Base-by-base conservation (phyloP, 2,329 filamentous ascomycete genomes). In the Cadophora malorum region DNA sequence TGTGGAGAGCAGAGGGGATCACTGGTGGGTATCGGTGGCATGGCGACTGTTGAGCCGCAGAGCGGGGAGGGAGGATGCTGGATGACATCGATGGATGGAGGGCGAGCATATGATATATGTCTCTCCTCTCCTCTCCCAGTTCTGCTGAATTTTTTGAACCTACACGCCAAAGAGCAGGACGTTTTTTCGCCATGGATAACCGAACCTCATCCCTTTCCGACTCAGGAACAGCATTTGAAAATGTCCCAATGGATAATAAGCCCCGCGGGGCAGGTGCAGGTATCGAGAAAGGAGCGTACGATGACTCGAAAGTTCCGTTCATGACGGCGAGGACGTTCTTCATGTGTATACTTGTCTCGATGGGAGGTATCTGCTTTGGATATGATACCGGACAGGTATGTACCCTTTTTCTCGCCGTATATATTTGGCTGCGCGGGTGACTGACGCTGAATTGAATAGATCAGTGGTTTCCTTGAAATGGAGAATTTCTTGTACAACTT, bases 381-480 rank as follows among this genome's bases (percentile, higher is more conserved):
- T 78, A 76, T 55, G 76, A 78, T 33, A 78, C 75, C 41, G 76
- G 76, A 66, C 76, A 58, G 55, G 55, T 58, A 41, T 35, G 19
- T 9, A 21, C 6, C 7, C 53, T 12, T 4, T 3, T 35, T 19
- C 2, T 35, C 10, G 2, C 5, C 21, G 21, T 7, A 55, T 6
- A 1, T 33, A 35, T 31, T n/a, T n/a, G 14, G 16, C 9, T 41
- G 9, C 4, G 8, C 9, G 35, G 8, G 2, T 25, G 8, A 33
- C 55, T 58, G 55, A 58, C 31, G n/a, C 2, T 5, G 3, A 41
- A 7, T 3, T 6, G 14, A 41, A 19, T 5, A 78, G 70, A 87
- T 79, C 79, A 84, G 76, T 83, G 84, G 85, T 59, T 90, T 89
- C 78, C 84, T 90, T 72, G 79, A 83, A 67, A 90, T 90, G 88